Evolutionary conservation across 371 early-diverging fungal species (phyloP), one percentile per base, ranked within the genome.

Genomic region (Lichtheimia corymbifera): DNA sequence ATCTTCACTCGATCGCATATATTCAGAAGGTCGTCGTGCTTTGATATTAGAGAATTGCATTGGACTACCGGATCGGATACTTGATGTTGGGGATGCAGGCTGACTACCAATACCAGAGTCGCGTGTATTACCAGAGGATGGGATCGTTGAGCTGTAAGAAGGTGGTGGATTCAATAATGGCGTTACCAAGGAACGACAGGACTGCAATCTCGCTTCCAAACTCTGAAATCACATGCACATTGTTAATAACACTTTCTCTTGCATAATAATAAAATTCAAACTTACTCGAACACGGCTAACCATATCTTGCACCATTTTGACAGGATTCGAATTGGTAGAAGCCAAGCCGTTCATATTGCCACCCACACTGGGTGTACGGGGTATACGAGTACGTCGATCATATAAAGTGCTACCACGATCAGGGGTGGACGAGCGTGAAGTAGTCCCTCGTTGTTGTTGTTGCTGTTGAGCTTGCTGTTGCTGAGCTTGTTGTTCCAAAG

Each of bases 261-360:
- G 20, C 17, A 42, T 41, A 28, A 22, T 2, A 22, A 22, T 2
- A 22, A 22, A 51, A 45, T n/a, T 35, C 22, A 13, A 17, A 30
- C 62, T 65, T 82, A 85, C 87, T 76, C 85, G 84, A 44, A 88
- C 88, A 28, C 88, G 77, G 28, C 86, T 83, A n/a, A 88, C 85
- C 84, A 88, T 88, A 28, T 88, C 87, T 68, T 87, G 87, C 18
- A 87, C 87, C 79, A 85, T 84, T 55, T 81, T 84, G 53, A 88
- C 86, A 6, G 87, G 85, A 66, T 86, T 88, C 1, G 77, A 69
- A 11, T 64, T 56, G 25, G 71, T 41, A 25, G 76, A 67, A n/a
- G 67, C 24, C 2, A 64, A 50, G 14, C 62, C 68, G 15, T 50
- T 54, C 44, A 50, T n/a, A 13, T 47, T 28, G 24, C 60, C 59